A percentile compares a stretch with the other conserved stretches of the same genome.
Conservation (phyloP, 306 rosid species). For the Pueraria montana region DNA sequence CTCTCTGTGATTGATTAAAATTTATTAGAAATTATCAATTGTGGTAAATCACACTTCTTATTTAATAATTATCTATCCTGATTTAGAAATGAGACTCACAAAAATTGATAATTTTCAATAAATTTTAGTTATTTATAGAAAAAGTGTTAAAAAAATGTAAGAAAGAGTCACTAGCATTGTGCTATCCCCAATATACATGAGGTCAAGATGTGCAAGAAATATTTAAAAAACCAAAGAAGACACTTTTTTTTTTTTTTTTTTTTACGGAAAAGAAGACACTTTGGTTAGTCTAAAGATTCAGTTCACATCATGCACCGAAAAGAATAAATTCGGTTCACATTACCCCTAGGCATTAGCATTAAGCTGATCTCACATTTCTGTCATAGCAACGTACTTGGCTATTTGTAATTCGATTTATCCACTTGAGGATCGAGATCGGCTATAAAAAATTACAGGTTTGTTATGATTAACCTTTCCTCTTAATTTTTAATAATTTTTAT, state of each 20-base stretch:
- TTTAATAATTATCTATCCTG: too few relatives aligned
- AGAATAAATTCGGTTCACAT: conserved; percentile 1
- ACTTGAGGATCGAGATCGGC: neutral
- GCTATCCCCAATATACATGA: neutral
- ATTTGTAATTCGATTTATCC: neutral
- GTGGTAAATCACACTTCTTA: too few relatives aligned
- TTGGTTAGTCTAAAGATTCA: conserved; percentile 11
- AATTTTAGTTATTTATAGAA: too few relatives aligned
- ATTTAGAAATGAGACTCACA: too few relatives aligned
- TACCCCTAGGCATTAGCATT: neutral
- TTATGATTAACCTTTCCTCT: neutral
- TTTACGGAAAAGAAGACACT: too few relatives aligned
- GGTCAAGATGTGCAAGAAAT: neutral
- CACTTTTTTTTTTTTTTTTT: too few relatives aligned
- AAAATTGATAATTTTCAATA: too few relatives aligned
- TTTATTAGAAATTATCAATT: too few relatives aligned
- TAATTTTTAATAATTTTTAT: neutral
- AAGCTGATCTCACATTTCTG: conserved; percentile 19
- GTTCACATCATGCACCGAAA: conserved; percentile 7
- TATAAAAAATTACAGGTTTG: neutral
- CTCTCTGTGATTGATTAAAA: too few relatives aligned
- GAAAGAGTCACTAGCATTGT: too few relatives aligned
- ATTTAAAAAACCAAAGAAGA: neutral
- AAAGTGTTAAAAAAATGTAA: neutral
- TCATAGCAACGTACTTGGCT: neutral